A percentile compares a stretch with the other conserved stretches of the same genome.
phyloP scores from a whole-genome alignment of 139 green algal genomes.

The Protoeuglena noctilucae region DNA sequence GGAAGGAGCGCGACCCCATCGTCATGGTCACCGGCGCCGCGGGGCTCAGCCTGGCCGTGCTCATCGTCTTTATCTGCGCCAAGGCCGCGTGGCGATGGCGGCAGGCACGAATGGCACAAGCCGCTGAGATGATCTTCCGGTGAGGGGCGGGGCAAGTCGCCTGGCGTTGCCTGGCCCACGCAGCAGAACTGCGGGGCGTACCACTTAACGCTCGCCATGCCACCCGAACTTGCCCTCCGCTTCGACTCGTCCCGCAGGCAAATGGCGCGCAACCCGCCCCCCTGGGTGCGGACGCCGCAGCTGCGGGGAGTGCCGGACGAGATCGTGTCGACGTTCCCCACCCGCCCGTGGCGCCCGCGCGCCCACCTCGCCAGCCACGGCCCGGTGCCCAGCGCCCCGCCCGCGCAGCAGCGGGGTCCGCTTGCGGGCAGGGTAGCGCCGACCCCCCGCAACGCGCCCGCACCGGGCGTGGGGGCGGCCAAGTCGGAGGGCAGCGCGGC shows the following conservation, averaged over 20 bases:
- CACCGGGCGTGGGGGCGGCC: background rate
- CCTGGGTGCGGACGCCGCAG: background rate
- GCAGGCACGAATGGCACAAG: no score
- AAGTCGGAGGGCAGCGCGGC: conserved; percentile 1
- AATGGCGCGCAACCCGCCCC: conserved; percentile 1
- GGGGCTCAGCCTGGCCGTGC: conserved; percentile 27
- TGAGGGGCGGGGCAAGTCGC: conserved; percentile 7
- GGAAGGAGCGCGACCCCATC: conserved; percentile 32
- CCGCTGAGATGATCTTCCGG: background rate
- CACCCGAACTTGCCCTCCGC: background rate
- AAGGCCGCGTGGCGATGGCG: no score
- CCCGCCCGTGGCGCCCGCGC: background rate
- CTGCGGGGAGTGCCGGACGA: conserved; percentile 4
- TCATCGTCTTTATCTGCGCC: conserved; percentile 27
- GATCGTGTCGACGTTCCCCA: conserved; percentile 6
- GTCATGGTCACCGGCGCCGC: conserved; percentile 13
- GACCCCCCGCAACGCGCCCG: conserved; percentile 4
- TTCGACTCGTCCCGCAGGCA: background rate
- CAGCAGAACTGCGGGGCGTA: conserved; percentile 17
- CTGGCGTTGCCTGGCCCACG: no score
- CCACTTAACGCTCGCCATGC: conserved; percentile 7
- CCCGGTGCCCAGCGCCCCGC: background rate
- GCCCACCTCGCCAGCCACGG: background rate
- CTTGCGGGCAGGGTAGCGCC: background rate
- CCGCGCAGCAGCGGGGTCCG: background rate